These are phyloP conservation scores for Ogataea nakhonphanomensis DNA, from an alignment of 805 yeast genomes.

Conservation along the genomic window DNA sequence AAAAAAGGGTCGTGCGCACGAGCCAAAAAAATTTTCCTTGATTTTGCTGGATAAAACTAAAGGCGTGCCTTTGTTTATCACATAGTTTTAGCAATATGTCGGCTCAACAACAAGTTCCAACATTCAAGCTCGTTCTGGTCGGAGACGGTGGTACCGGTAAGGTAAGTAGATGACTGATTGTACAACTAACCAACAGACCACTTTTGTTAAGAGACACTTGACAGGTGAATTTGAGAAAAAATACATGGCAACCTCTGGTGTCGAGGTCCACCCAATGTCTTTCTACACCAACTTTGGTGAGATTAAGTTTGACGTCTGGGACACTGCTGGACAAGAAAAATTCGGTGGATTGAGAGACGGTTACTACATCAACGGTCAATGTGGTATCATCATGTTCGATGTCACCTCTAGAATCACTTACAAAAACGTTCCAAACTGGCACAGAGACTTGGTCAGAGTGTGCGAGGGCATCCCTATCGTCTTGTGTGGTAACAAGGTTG, in stretches of 20 bases:
- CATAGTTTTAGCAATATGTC: conserved; percentile 43
- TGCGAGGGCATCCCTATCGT: conserved; percentile 99
- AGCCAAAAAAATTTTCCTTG: conserved; percentile 10
- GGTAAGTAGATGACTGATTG: conserved; percentile 38
- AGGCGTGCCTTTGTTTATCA: conserved; percentile 8
- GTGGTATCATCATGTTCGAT: conserved; percentile 99
- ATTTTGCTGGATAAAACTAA: conserved; percentile 9
- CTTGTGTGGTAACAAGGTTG: conserved; percentile 98
- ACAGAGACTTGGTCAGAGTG: conserved; percentile 98
- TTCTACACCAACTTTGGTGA: conserved; percentile 99
- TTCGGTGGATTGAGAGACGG: conserved; percentile 99
- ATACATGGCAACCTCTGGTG: conserved; percentile 99
- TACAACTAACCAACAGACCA: conserved; percentile 52
- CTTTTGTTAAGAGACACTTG: conserved; percentile 98
- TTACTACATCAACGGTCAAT: conserved; percentile 98
- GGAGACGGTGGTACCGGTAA: conserved; percentile 99
- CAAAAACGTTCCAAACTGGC: conserved; percentile 99
- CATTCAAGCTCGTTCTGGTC: conserved; percentile 96
- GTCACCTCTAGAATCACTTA: conserved; percentile 99
- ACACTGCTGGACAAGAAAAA: conserved; percentile 99
- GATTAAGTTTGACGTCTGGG: conserved; percentile 99
- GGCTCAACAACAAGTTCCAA: conserved; percentile 72
- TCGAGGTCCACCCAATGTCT: conserved; percentile 97
- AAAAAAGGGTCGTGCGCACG: neutral
- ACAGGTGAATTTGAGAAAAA: conserved; percentile 99